These are phyloP conservation scores for Microdochium trichocladiopsis DNA, from an alignment of 2,329 filamentous ascomycete species.

Conservation along the genomic window DNA sequence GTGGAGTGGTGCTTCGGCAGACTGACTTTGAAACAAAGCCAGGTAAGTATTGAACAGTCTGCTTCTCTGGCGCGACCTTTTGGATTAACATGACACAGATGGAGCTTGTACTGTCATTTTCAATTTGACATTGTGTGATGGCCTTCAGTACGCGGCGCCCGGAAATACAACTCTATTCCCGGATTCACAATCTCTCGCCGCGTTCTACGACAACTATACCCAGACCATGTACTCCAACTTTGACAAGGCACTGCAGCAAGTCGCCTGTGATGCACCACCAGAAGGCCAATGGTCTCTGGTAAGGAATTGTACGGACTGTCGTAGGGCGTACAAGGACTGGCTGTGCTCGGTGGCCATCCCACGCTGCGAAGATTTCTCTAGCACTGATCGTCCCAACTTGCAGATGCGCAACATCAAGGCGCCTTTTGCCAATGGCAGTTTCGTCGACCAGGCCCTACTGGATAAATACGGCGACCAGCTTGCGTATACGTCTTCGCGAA, in stretches of 20 bases:
- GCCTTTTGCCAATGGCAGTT: conserved; percentile 62
- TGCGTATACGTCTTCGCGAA: conserved; percentile 55
- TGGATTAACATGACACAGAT: conserved; percentile 4
- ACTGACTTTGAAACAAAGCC: conserved; percentile 74
- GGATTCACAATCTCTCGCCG: conserved; percentile 53
- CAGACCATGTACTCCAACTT: conserved; percentile 67
- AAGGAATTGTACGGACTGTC: conserved; percentile 69
- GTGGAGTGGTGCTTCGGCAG: conserved; percentile 65
- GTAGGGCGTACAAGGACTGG: conserved; percentile 82
- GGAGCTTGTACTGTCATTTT: conserved; percentile 70
- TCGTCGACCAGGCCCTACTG: conserved; percentile 29
- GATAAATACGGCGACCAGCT: conserved; percentile 16
- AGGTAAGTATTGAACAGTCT: conserved; percentile 41
- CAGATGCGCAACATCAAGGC: conserved; percentile 66
- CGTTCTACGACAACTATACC: conserved; percentile 75
- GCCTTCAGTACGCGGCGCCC: conserved; percentile 87
- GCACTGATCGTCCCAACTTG: conserved; percentile 40
- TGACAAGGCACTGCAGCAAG: conserved; percentile 71
- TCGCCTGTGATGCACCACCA: conserved; percentile 72
- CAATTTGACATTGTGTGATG: conserved; percentile 80
- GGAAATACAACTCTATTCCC: conserved; percentile 61
- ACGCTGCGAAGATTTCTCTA: conserved; percentile 77
- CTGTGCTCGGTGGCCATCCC: conserved; percentile 90
- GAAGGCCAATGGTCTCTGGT: conserved; percentile 77
- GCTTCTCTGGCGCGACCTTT: conserved; percentile 1